Evolutionary conservation across 345 rosid genomes (phyloP).

Genomic region (Rhodomyrtus tomentosa): DNA sequence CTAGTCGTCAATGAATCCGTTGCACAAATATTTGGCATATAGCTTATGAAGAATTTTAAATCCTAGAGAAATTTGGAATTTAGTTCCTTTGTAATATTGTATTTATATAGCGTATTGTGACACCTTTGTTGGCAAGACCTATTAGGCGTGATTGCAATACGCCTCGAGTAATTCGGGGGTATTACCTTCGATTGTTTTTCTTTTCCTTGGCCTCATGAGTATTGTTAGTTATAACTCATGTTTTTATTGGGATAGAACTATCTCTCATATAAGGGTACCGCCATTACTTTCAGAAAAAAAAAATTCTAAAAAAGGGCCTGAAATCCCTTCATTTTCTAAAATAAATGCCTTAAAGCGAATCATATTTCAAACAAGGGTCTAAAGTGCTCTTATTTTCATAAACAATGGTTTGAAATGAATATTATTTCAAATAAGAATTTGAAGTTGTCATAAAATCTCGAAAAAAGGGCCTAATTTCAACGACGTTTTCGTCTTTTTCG

Average conservation of each 20-base stretch:
- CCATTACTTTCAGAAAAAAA: too few relatives aligned
- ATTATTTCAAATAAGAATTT: too few relatives aligned
- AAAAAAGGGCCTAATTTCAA: too few relatives aligned
- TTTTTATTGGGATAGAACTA: not conserved
- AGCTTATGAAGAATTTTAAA: not conserved
- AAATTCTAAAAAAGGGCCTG: too few relatives aligned
- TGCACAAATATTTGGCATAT: not conserved
- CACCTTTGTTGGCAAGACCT: not conserved
- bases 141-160: not conserved
- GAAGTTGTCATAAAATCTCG: too few relatives aligned
- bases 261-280: not conserved
- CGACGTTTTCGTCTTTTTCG: too few relatives aligned
- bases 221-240: not conserved
- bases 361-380: too few relatives aligned
- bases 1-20: not conserved
- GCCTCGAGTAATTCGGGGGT: not conserved
- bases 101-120: not conserved
- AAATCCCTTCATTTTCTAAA: too few relatives aligned
- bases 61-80: not conserved
- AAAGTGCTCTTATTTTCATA: too few relatives aligned
- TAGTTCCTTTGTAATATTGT: not conserved
- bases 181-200: not conserved
- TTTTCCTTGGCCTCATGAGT: not conserved
- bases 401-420: too few relatives aligned
- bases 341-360: too few relatives aligned